A percentile compares a stretch with the other conserved stretches of the same genome.
phyloP scores from a whole-genome alignment of 805 yeast genomes.

The Nakazawaea siamensis region DNA sequence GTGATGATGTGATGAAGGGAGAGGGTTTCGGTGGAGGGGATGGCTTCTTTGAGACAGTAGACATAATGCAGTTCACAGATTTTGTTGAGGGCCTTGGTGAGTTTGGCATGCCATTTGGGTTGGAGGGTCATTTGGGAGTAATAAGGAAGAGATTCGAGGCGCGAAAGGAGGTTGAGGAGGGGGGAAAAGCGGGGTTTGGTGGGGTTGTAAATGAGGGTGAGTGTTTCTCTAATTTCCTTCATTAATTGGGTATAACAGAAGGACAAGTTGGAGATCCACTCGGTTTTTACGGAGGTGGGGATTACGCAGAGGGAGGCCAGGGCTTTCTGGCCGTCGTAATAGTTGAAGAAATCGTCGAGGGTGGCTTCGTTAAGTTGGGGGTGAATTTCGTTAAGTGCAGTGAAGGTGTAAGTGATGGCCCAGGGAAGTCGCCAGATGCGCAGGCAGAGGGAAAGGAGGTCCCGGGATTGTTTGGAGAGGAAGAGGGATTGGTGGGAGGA shows the following conservation, averaged over 20 bases:
- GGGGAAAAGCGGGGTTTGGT: conserved; percentile 56
- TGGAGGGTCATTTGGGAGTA: conserved; percentile 18
- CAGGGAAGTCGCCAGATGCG: too few relatives aligned
- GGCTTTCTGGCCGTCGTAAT: conserved; percentile 15
- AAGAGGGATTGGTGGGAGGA: too few relatives aligned
- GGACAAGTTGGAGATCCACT: conserved; percentile 39
- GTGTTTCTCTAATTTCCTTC: conserved; percentile 23
- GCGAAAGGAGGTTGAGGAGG: conserved; percentile 31
- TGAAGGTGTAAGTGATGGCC: too few relatives aligned
- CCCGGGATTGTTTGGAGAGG: too few relatives aligned
- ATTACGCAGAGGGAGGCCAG: too few relatives aligned
- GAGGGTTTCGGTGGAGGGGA: too few relatives aligned
- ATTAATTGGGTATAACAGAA: conserved; percentile 39
- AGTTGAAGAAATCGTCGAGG: conserved; percentile 25
- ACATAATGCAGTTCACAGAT: too few relatives aligned
- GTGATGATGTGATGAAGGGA: conserved; percentile 27
- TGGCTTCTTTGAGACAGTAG: too few relatives aligned
- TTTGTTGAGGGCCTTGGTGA: conserved; percentile 26
- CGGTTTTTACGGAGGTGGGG: conserved; percentile 37
- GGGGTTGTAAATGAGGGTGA: conserved; percentile 28
- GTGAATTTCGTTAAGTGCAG: conserved; percentile 28
- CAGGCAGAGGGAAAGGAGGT: too few relatives aligned
- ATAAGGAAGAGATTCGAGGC: conserved; percentile 27
- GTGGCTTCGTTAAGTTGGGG: conserved; percentile 19
- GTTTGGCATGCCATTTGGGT: conserved; percentile 24